Conservation (phyloP, 2,329 filamentous ascomycete species). For the Verticillium longisporum region DNA sequence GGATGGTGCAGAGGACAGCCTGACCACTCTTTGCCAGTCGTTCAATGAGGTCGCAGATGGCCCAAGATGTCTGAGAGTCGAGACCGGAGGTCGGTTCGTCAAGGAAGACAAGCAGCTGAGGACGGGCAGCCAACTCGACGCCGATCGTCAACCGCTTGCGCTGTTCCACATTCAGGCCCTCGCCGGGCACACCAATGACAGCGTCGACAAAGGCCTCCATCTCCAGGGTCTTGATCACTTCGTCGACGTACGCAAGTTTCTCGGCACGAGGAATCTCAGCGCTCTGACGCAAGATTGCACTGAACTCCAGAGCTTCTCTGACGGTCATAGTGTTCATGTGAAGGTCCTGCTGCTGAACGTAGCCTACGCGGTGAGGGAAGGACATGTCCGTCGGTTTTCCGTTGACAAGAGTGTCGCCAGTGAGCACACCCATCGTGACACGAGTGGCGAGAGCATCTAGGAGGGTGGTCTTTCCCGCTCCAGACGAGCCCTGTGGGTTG, state of each 20-base stretch:
- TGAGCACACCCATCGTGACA: conserved; percentile 67
- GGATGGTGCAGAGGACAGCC: conserved; percentile 38
- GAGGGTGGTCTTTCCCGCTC: conserved; percentile 71
- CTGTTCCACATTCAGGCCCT: conserved; percentile 39
- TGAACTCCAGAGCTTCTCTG: conserved; percentile 60
- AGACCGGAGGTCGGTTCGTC: conserved; percentile 74
- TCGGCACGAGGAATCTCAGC: conserved; percentile 36
- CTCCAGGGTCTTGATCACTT: conserved; percentile 21
- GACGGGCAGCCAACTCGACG: conserved; percentile 68
- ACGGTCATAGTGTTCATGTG: conserved; percentile 65
- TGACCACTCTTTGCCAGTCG: conserved; percentile 47
- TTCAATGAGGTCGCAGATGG: conserved; percentile 63
- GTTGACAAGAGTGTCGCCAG: conserved; percentile 64
- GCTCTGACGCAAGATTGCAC: conserved; percentile 60
- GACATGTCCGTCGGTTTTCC: conserved; percentile 56
- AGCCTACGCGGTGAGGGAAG: conserved; percentile 65
- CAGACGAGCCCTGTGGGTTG: conserved; percentile 51
- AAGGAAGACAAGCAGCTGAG: conserved; percentile 65
- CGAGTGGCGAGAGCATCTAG: conserved; percentile 67
- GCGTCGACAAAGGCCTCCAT: conserved; percentile 63
- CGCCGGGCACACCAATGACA: conserved; percentile 60
- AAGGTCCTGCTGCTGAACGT: conserved; percentile 67
- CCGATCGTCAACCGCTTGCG: conserved; percentile 62
- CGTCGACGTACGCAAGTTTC: conserved; percentile 20
- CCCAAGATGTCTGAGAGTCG: conserved; percentile 70